A percentile compares a stretch with the other conserved stretches of the same genome.
phyloP scores from a whole-genome alignment of 1,139 yeast genomes.

The Saccharomycopsis phalli region DNA sequence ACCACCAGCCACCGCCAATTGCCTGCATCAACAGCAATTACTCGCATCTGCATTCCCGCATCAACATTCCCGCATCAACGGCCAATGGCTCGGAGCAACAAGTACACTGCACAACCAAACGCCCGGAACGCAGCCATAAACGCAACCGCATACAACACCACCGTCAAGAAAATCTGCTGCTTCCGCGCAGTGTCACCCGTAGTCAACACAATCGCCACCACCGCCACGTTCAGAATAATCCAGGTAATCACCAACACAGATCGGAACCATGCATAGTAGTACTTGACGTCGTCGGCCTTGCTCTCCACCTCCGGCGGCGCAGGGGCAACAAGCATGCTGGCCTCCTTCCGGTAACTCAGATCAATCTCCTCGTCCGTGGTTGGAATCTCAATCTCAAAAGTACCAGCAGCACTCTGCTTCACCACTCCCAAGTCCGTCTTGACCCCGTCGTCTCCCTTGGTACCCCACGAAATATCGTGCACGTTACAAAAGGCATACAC shows the following conservation, averaged over 20 bases:
- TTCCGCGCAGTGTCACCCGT: conserved; percentile 46
- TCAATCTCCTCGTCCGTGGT: conserved; percentile 57
- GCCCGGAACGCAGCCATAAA: conserved; percentile 64
- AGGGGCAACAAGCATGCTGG: conserved; percentile 19
- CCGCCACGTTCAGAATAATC: conserved; percentile 64
- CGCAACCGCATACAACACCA: conserved; percentile 74
- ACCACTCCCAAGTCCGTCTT: conserved; percentile 64
- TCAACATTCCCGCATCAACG: too few relatives aligned
- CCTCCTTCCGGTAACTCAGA: conserved; percentile 35
- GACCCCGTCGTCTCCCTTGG: conserved; percentile 60
- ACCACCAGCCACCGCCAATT: too few relatives aligned
- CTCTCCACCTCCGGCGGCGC: conserved; percentile 25
- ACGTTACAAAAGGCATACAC: conserved; percentile 81
- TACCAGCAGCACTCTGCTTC: conserved; percentile 43
- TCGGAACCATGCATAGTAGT: conserved; percentile 69
- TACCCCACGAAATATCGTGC: conserved; percentile 86
- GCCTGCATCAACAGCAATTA: too few relatives aligned
- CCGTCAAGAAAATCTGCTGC: conserved; percentile 47
- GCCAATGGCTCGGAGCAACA: conserved; percentile 23
- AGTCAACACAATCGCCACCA: conserved; percentile 59
- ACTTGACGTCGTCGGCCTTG: conserved; percentile 35
- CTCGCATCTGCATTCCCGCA: too few relatives aligned
- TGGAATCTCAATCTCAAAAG: conserved; percentile 57
- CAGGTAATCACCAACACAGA: conserved; percentile 72
- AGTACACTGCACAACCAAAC: conserved; percentile 45